Base-by-base conservation (phyloP, 176 grass and related monocot genomes). In the sorghum (Sorghum bicolor) region DNA sequence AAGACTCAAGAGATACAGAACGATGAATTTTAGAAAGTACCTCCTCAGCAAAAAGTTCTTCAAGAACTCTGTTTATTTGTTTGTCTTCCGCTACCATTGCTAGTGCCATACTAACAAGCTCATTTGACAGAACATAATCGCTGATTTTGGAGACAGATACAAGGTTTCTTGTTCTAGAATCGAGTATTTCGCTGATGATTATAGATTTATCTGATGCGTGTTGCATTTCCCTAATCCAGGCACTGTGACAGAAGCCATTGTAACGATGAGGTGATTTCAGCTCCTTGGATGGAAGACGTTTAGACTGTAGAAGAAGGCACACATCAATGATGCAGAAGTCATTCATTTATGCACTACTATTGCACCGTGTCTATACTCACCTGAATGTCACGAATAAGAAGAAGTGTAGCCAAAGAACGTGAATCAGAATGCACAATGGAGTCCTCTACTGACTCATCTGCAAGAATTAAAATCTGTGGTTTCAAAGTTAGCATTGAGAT, bases 81-180 rank as follows among this genome's bases (percentile, higher is more conserved):
- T 98, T 95, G 80, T 98, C 96, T 87, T 98, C 96, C 41, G 93
- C 96, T 74, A 98, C 96, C 96, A 98, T 98, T 88, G 96, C 93
- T 79, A 98, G 78, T 41, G 96, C 96, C 96, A 98, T 98, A 68
- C 96, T 98, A 64, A 98, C 96, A 67, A 98, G 90, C 65, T 98
- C 96, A 85, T 96, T 98, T 47, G 96, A 98, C 47, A 96, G 76
- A 72, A 98, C 90, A 47, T 98, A 98, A 45, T 98, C 93, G 1
- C 96, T 98, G 86, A 98, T 98, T 87, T 92, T 98, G 60, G 96
- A 98, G 17, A 98, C 91, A 15, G 93, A 98, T 50, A 98, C 96
- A 25, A 96, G 91, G 80, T 96, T 98, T 78, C 93, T 95, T 24
- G 96, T 96, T 87, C 93, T 95, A 10, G 96, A 98, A 84, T 98